Base-by-base conservation (phyloP, 768 basidiomycete species). In the Cystofilobasidium macerans region DNA sequence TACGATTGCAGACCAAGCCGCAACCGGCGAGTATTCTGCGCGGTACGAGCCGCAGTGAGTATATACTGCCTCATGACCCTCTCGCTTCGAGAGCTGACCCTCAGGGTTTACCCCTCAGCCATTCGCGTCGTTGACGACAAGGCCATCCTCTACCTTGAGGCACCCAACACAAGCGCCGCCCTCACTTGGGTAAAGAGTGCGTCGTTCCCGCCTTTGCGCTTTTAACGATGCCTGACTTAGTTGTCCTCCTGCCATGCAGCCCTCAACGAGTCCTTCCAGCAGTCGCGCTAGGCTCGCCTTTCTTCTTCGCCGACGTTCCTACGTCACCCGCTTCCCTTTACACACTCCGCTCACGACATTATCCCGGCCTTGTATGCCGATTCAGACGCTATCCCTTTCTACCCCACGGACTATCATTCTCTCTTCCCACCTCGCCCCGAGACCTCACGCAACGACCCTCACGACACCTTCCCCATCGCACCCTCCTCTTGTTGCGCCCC, bases 1-100 rank as follows among this genome's bases (percentile, higher is more conserved):
- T 98, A 68, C 82, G 94, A 48, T 91, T 99, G 90, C 90, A 93
- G 75, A 94, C 92, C 0, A 74, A 91, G 51, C 85, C 86, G 7
- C 89, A 92, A 72, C 91, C 89, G 7, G 90, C 89, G 22, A 89
- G 86, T 70, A 88, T 92, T 64, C 87, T 89, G 30, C 86, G 91
- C 74, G 88, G 88, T 47, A 91, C 87, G 74, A 83, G 88, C 87
- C 73, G 69, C 78, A 58, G 58, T 40, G 16, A 7, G 43, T 42
- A n/a, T n/a, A n/a, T n/a, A n/a, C n/a, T n/a, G n/a, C n/a, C n/a
- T 30, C 22, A 12, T 60, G 2, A 13, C 40, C 14, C 58, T n/a
- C 38, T 30, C 24, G 24, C 32, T 28, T 54, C 38, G 20, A 53
- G 11, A n/a, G 40, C 33, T 57, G 26, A 26, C 30, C 26, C 36